Evolutionary conservation across 352 stramenopile species (phyloP).

Genomic region (Pythium sp.): DNA sequence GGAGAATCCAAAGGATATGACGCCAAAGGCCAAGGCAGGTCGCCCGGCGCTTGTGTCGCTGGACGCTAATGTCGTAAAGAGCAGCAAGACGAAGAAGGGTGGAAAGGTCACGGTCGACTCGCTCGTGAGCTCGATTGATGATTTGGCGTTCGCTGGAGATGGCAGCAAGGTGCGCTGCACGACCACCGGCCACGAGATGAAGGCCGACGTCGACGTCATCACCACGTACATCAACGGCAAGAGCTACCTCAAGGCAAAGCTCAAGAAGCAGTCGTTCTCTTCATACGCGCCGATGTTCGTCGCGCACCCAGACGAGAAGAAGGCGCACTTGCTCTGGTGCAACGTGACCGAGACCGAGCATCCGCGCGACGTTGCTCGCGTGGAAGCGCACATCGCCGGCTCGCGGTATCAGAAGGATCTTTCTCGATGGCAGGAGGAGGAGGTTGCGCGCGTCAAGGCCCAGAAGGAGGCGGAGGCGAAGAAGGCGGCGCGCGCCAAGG

Average conservation of each 20-base stretch:
- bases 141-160: constrained; percentile 46
- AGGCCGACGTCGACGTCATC: constrained; percentile 51
- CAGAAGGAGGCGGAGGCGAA: constrained; percentile 9
- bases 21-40: constrained; percentile 17
- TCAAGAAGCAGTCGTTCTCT: constrained; percentile 44
- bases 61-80: constrained; percentile 19
- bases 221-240: constrained; percentile 52
- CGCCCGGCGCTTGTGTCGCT: constrained; percentile 14
- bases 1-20: constrained; percentile 11
- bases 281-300: constrained; percentile 66
- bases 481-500: constrained; percentile 6
- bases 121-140: constrained; percentile 36
- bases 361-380: constrained; percentile 38
- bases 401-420: constrained; percentile 59
- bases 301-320: constrained; percentile 51
- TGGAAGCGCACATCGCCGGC: constrained; percentile 53
- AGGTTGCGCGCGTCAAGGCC: constrained; percentile 35
- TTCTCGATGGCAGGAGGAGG: constrained; percentile 42
- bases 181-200: constrained; percentile 68
- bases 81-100: constrained; percentile 14
- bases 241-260: constrained; percentile 45
- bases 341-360: constrained; percentile 60
- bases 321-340: constrained; percentile 57
- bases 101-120: constrained; percentile 32
- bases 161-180: constrained; percentile 48